phyloP scores from a whole-genome alignment of 139 green algal species.

The Mesotaenium endlicherianum region DNA sequence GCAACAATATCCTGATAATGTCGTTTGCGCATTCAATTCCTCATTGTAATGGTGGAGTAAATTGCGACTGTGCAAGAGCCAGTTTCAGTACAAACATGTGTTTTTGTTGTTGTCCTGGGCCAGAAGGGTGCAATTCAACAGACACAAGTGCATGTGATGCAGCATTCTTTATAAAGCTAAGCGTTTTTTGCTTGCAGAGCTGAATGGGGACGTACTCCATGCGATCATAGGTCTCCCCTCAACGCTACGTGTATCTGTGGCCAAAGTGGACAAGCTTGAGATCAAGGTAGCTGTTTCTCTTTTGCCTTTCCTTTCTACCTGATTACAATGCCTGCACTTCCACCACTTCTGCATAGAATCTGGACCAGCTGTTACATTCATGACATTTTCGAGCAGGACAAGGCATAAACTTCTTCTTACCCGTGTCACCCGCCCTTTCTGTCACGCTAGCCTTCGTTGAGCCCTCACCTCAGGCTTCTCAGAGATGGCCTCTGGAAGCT shows the following conservation, averaged over 20 bases:
- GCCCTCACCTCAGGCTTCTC: too few relatives aligned
- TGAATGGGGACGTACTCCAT: conserved; percentile 41
- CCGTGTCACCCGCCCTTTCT: too few relatives aligned
- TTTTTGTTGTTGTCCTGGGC: not conserved
- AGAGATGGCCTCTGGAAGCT: too few relatives aligned
- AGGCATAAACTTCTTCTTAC: too few relatives aligned
- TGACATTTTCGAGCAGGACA: too few relatives aligned
- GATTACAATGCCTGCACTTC: too few relatives aligned
- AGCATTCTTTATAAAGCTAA: too few relatives aligned
- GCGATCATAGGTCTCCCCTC: conserved; percentile 39
- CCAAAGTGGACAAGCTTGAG: conserved; percentile 36
- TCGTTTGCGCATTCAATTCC: not conserved
- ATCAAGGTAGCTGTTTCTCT: conserved; percentile 36
- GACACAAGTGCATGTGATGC: not conserved
- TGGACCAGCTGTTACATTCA: too few relatives aligned
- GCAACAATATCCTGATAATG: not conserved
- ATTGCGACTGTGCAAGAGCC: not conserved
- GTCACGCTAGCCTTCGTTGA: too few relatives aligned
- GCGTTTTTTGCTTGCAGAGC: conserved; percentile 22
- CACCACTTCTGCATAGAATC: too few relatives aligned
- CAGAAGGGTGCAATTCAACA: not conserved
- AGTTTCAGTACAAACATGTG: not conserved
- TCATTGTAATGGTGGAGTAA: not conserved
- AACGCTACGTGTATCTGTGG: conserved; percentile 14
- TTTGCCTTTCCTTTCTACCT: too few relatives aligned